phyloP scores from a whole-genome alignment of 176 grass and related monocot species.

The Rhipidocladum racemiflorum region DNA sequence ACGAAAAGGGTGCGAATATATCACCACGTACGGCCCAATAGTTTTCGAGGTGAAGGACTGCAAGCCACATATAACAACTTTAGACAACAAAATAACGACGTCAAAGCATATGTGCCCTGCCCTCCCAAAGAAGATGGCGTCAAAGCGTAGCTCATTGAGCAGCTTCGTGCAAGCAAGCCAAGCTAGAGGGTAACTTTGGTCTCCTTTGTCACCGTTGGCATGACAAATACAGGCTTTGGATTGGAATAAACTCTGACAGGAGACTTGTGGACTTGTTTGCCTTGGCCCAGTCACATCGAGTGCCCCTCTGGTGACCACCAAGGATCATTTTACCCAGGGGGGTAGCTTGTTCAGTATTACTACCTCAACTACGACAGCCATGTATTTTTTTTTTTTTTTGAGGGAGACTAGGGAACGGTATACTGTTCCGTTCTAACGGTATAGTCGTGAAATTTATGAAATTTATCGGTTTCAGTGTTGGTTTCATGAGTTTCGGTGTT shows the following conservation, averaged over 20 bases:
- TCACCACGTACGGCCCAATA: background rate
- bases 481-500: too few relatives aligned
- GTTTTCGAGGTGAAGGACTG: background rate
- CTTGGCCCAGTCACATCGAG: background rate
- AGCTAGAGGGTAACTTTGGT: background rate
- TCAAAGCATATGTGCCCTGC: background rate
- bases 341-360: slow-evolving; percentile 14
- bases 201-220: slow-evolving; percentile 14
- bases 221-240: slow-evolving; percentile 24
- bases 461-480: too few relatives aligned
- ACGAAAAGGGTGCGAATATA: background rate
- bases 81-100: background rate
- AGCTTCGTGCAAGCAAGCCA: slow-evolving; percentile 17
- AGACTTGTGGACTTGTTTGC: slow-evolving; percentile 23
- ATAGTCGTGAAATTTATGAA: too few relatives aligned
- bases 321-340: background rate
- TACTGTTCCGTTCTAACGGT: too few relatives aligned
- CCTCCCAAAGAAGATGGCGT: background rate
- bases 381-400: too few relatives aligned
- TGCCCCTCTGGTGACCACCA: slow-evolving; percentile 5
- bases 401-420: too few relatives aligned
- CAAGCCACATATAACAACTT: background rate
- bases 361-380: background rate
- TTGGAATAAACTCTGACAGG: slow-evolving; percentile 31
- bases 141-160: background rate